phyloP scores from a whole-genome alignment of 495 filamentous ascomycete genomes.

The Podospora fimiseda region DNA sequence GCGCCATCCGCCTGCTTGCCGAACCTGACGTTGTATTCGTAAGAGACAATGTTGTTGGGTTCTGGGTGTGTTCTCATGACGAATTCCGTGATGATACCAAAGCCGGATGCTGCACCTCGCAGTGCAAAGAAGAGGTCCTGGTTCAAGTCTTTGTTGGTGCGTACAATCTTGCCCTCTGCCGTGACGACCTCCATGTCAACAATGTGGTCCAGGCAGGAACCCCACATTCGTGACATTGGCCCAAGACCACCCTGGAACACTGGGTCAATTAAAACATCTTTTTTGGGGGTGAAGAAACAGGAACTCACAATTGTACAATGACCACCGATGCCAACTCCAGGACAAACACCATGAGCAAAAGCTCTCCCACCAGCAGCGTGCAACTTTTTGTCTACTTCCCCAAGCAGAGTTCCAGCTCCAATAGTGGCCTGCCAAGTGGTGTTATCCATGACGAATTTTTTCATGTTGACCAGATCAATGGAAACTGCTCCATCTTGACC shows the following conservation, averaged over 20 bases:
- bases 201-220: constrained; percentile 46
- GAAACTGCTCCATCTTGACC: constrained; percentile 50
- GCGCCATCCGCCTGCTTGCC: constrained; percentile 39
- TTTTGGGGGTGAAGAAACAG: neutral
- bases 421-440: constrained; percentile 54
- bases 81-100: constrained; percentile 61
- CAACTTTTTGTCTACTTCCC: constrained; percentile 53
- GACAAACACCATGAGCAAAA: constrained; percentile 61
- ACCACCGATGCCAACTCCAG: constrained; percentile 61
- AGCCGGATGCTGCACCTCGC: constrained; percentile 54
- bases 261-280: constrained; percentile 8
- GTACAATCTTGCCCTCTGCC: constrained; percentile 49
- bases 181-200: constrained; percentile 55
- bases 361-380: constrained; percentile 56
- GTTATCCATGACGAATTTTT: constrained; percentile 48
- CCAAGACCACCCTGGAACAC: constrained; percentile 43
- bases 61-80: constrained; percentile 54
- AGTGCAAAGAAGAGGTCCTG: constrained; percentile 56
- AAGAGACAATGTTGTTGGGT: constrained; percentile 47
- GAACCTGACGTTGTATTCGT: constrained; percentile 41
- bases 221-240: constrained; percentile 52
- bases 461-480: constrained; percentile 51
- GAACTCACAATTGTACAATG: constrained; percentile 53
- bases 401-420: constrained; percentile 57
- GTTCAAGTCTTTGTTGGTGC: constrained; percentile 46